Evolutionary conservation across 768 basidiomycete species (phyloP).

Genomic region (Chalciporus piperatus): DNA sequence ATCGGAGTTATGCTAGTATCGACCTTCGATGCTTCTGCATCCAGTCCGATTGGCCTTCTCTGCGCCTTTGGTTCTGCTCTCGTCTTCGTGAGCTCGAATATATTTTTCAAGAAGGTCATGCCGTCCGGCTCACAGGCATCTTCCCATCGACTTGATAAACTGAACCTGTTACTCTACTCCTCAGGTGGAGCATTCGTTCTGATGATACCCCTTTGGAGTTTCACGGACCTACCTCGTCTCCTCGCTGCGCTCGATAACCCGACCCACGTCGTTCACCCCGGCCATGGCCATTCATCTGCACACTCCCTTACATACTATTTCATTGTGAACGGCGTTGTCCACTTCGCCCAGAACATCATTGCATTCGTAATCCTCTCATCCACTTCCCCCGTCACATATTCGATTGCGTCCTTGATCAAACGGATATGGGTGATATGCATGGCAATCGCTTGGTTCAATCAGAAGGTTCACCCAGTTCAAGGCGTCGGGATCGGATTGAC

Average conservation of each 20-base stretch:
- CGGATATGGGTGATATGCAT: constrained; percentile 98
- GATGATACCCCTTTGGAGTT: constrained; percentile 96
- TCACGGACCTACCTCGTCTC: constrained; percentile 77
- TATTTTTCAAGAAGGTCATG: constrained; percentile 99
- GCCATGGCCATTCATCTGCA: constrained; percentile 43
- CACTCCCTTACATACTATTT: constrained; percentile 80
- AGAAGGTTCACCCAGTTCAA: constrained; percentile 79
- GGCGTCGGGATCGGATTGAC: constrained; percentile 89
- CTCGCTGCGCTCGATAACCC: constrained; percentile 44
- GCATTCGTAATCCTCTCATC: constrained; percentile 95
- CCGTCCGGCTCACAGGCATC: constrained; percentile 53
- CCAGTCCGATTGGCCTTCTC: constrained; percentile 81
- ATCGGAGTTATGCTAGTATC: constrained; percentile 97
- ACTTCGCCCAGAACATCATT: constrained; percentile 96
- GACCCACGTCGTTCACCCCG: constrained; percentile 43
- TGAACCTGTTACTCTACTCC: constrained; percentile 94
- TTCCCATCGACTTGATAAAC: constrained; percentile 88
- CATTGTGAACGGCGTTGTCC: constrained; percentile 91
- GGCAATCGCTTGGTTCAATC: constrained; percentile 95
- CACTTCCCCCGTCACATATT: constrained; percentile 97
- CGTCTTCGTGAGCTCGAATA: constrained; percentile 96
- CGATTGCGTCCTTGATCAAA: constrained; percentile 96
- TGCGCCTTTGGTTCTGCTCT: constrained; percentile 97
- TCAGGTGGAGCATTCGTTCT: constrained; percentile 90
- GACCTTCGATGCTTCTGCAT: constrained; percentile 88